Evolutionary conservation across 192 early-diverging fungal genomes (phyloP), one percentile per base, ranked within the genome.

Genomic region (Tieghemiomyces parasiticus): DNA sequence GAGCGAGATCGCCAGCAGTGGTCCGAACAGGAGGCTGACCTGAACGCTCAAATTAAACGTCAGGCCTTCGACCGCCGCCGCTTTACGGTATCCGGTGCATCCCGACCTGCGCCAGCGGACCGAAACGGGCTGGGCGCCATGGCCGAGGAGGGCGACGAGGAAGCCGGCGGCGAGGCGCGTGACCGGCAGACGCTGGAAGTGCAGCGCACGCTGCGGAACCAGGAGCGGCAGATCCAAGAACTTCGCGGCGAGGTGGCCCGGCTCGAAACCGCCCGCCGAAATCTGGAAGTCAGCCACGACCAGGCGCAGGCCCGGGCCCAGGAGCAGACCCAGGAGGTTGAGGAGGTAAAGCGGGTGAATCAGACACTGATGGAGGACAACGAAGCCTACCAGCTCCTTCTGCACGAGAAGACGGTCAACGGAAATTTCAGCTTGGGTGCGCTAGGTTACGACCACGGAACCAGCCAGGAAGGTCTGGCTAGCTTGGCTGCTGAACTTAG

Each of bases 351-450:
- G 32, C 77, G 83, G 52, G 63, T 89, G 54, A 86, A 86, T 60
- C 73, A 71, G 62, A 71, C 79, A 20, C 71, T 89, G 58, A 79
- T 78, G 77, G 85, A 90, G 61, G 88, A 88, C 56, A 90, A 86
- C 72, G 88, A 88, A 65, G 78, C 81, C 56, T 88, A 82, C 71
- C 88, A 90, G 65, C 64, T 86, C 46, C 67, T 90, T 35, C 63
- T 90, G 65, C 83, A 85, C 61, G 87, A 88, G 75, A 84, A 79
- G 63, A 85, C 88, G 4, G 83, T 90, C 65, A 83, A 78, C 67
- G 88, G 88, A 60, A 85, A 85, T 49, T 81, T 90, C 46, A 78
- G 78, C 28, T 63, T 76, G 46, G 65, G 22, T n/a, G 52, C 28
- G 14, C 29, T 54, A 31, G 52, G 52, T 19, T 28, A 3, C 4